Base-by-base conservation (phyloP, 805 yeast species). In the Lachancea waltii region DNA sequence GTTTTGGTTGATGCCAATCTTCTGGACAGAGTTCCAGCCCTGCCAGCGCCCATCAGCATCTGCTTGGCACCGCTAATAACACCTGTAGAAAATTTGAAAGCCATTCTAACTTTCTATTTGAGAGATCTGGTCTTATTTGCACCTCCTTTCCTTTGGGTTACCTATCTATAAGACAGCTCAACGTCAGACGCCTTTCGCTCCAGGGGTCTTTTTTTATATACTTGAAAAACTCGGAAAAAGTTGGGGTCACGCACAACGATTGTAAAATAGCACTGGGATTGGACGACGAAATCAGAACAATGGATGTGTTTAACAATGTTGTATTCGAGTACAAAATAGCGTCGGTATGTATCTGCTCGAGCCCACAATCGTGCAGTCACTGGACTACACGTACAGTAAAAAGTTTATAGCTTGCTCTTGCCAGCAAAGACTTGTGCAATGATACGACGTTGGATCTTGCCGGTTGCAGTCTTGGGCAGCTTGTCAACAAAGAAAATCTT, bases 401-500 rank as follows among this genome's bases (percentile, higher is more conserved):
- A 7, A 23, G 5, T 23, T 41, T 47, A 61, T 29, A 63, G 43
- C 49, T 64, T 68, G 33, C 49, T 48, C 41, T 37, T 41, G 28
- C 56, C 48, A 0, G 66, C 62, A 49, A 73, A 70, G n/a, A 73
- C 69, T 41, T 64, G 65, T 4, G 81, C 81, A 49, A 80, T 74
- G 45, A 68, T 69, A 46, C 84, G 65, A 53, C 89, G 68, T 62
- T 81, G 86, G 40, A 81, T 75, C 65, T 81, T 81, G 18, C 87
- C 89, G 1, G 89, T 81, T 5, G 89, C 81, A 2, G 85, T 79
- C 67, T 81, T 81, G 46, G 87, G 87, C 58, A 81, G 66, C 18
- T 66, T 64, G 11, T 77, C 72, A 7, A 79, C 76, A 51, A 81
- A 72, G 54, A 65, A 77, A 31, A 77, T 64, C 58, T 66, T 69